A percentile compares a stretch with the other conserved stretches of the same genome.
Evolutionary conservation across 2,329 filamentous ascomycete species (phyloP).

Genomic region (Beauveria sp.): DNA sequence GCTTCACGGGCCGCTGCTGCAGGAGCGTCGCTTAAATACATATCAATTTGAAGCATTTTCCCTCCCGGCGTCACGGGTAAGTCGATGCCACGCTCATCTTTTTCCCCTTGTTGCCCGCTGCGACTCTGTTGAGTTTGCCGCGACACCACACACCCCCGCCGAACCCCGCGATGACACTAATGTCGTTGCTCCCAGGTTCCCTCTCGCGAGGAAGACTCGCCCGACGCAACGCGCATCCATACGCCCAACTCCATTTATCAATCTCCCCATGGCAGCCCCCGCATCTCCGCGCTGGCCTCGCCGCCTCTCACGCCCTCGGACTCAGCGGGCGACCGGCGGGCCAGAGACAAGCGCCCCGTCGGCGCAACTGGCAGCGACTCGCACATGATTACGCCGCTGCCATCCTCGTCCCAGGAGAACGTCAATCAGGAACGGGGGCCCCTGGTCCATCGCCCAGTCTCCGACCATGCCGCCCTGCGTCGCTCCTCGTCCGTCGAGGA

Average conservation of each 20-base stretch:
- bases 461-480: conserved; percentile 34
- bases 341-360: conserved; percentile 28
- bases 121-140: background rate
- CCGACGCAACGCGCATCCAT: conserved; percentile 54
- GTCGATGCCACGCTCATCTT: conserved; percentile 27
- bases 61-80: conserved; percentile 73
- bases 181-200: conserved; percentile 36
- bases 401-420: conserved; percentile 49
- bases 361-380: conserved; percentile 32
- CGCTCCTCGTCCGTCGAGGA: conserved; percentile 35
- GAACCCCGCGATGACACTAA: background rate
- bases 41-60: conserved; percentile 90
- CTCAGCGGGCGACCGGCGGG: conserved; percentile 33
- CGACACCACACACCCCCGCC: background rate
- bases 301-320: conserved; percentile 84
- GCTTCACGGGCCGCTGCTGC: conserved; percentile 66
- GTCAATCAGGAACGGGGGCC: conserved; percentile 33
- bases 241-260: conserved; percentile 58
- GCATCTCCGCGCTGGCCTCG: conserved; percentile 67
- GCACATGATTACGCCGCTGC: conserved; percentile 61
- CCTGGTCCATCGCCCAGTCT: conserved; percentile 34
- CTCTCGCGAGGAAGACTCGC: conserved; percentile 53
- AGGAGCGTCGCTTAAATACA: conserved; percentile 75
- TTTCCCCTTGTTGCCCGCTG: background rate
- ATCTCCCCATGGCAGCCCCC: conserved; percentile 62